phyloP scores from a whole-genome alignment of 345 rosid genomes.

The Eucalyptus brandiana region DNA sequence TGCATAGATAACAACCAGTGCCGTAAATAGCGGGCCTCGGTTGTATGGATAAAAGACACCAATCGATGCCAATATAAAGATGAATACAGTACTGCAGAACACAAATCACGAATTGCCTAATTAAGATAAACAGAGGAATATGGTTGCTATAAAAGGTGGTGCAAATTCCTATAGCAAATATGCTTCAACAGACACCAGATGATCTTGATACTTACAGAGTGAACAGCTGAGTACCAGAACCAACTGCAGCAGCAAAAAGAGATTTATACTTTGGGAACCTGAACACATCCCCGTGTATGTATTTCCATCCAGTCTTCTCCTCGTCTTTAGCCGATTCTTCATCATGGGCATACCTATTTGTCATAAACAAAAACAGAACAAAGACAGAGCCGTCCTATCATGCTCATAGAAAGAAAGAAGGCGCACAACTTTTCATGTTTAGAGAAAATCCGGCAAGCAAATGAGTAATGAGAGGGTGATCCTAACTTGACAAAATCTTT shows the following conservation, averaged over 20 bases:
- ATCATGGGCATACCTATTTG: slow-evolving; percentile 26
- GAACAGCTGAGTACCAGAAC: slow-evolving; percentile 38
- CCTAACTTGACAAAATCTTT: slow-evolving; percentile 30
- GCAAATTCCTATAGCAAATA: background rate
- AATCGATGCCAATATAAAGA: too few relatives aligned
- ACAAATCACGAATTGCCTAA: too few relatives aligned
- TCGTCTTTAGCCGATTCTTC: slow-evolving; percentile 31
- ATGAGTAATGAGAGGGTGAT: background rate
- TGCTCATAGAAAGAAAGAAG: background rate
- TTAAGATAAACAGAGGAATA: background rate
- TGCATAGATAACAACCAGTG: too few relatives aligned
- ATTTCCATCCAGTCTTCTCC: slow-evolving; percentile 44
- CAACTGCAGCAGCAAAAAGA: slow-evolving; percentile 22
- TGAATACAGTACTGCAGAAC: too few relatives aligned
- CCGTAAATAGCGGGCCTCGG: too few relatives aligned
- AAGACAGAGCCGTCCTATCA: background rate
- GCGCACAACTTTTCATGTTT: too few relatives aligned
- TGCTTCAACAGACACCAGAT: background rate
- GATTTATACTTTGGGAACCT: slow-evolving; percentile 28
- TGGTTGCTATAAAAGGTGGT: background rate
- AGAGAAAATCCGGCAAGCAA: background rate
- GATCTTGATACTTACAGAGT: slow-evolving; percentile 18
- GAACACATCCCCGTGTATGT: slow-evolving; percentile 35
- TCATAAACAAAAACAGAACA: background rate
- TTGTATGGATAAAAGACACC: too few relatives aligned